These are phyloP conservation scores for Amauroascus verrucosus DNA, from an alignment of 2,329 filamentous ascomycete species.

Conservation along the genomic window DNA sequence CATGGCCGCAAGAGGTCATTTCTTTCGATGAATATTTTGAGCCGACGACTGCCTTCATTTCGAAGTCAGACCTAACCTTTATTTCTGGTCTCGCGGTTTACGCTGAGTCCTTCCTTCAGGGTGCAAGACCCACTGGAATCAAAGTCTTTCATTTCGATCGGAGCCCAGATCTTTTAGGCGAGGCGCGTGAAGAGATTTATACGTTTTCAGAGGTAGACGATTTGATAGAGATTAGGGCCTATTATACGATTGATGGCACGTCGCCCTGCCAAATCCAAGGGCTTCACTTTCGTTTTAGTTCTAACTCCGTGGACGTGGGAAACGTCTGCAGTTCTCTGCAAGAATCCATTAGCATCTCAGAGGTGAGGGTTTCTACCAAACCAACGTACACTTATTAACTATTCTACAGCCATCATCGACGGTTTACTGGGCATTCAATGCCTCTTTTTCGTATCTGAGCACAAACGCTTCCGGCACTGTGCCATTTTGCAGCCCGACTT, in stretches of 20 bases:
- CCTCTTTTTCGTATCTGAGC: background rate
- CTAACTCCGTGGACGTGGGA: background rate
- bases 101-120: background rate
- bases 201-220: background rate
- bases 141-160: conserved; percentile 3
- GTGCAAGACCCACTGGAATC: background rate
- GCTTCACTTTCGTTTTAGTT: background rate
- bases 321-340: background rate
- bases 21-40: background rate
- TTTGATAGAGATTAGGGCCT: background rate
- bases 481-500: background rate
- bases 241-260: background rate
- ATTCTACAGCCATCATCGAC: background rate
- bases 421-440: background rate
- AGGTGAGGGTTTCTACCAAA: background rate
- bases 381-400: background rate
- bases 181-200: background rate
- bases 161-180: background rate
- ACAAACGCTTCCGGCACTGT: background rate
- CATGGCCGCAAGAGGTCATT: background rate
- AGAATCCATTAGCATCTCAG: background rate
- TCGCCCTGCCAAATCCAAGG: background rate
- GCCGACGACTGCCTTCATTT: background rate
- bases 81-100: background rate
- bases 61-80: background rate